Evolutionary conservation across 305 asterid genomes (phyloP).

Genomic region (Plantago rigida): DNA sequence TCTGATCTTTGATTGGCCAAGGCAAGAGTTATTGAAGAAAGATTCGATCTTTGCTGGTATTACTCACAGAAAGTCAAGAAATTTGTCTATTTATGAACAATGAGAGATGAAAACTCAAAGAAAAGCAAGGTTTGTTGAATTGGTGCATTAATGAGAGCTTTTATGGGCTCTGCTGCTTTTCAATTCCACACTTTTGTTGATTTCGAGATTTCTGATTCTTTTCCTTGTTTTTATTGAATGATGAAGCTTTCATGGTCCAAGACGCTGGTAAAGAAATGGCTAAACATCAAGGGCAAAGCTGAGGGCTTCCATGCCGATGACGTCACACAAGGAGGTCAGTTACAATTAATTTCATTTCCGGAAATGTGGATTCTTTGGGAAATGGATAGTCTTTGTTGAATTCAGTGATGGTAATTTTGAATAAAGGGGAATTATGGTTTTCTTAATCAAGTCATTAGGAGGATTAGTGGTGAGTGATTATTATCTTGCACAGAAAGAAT

Average conservation of each 20-base stretch:
- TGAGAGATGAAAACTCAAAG: constrained; percentile 77
- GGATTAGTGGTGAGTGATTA: too few species aligned
- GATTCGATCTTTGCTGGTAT: constrained; percentile 30
- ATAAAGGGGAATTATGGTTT: background rate
- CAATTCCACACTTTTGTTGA: constrained; percentile 25
- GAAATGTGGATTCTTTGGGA: constrained; percentile 24
- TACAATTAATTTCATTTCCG: constrained; percentile 26
- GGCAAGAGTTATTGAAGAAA: constrained; percentile 25
- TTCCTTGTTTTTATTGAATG: constrained; percentile 13
- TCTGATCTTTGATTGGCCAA: constrained; percentile 12
- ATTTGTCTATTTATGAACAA: constrained; percentile 44
- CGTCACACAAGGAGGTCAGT: constrained; percentile 44
- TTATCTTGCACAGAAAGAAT: constrained; percentile 24
- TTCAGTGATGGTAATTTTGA: constrained; percentile 18
- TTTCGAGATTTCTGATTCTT: constrained; percentile 19
- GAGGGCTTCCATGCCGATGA: constrained; percentile 88
- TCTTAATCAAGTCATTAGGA: constrained; percentile 7
- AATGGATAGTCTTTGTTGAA: constrained; percentile 19
- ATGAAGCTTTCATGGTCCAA: constrained; percentile 76
- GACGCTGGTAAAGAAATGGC: constrained; percentile 85
- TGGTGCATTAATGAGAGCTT: constrained; percentile 30
- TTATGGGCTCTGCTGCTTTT: constrained; percentile 18
- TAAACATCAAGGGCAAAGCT: constrained; percentile 66
- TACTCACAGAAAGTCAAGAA: constrained; percentile 21
- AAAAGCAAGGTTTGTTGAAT: constrained; percentile 65